These are phyloP conservation scores for Diaporthe humulicola DNA, from an alignment of 2,329 filamentous ascomycete species.

Conservation along the genomic window DNA sequence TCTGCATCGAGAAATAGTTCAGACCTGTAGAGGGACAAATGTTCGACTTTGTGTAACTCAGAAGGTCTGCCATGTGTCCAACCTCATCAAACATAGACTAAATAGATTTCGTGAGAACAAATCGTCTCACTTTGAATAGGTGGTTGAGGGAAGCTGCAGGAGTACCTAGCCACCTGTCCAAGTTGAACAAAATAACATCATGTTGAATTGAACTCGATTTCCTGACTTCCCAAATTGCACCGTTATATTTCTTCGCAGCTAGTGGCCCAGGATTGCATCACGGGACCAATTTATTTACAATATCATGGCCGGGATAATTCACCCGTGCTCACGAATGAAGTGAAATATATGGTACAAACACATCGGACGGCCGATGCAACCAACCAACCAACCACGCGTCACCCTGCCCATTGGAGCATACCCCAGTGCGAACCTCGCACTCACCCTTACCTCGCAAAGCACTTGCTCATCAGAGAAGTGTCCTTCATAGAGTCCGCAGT, in stretches of 20 bases:
- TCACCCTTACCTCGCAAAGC: constrained; percentile 39
- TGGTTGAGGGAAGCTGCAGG: no score
- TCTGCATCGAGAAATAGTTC: constrained; percentile 29
- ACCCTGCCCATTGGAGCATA: no score
- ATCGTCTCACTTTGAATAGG: no score
- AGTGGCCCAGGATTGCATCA: background rate
- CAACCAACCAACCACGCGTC: background rate
- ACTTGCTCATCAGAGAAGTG: constrained; percentile 58
- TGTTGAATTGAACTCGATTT: background rate
- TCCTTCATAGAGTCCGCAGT: constrained; percentile 50
- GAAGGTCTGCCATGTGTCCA: no score
- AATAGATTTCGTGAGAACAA: no score
- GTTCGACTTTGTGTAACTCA: background rate
- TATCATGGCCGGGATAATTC: no score
- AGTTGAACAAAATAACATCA: no score
- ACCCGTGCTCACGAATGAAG: no score
- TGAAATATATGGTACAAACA: background rate
- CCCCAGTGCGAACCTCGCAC: background rate
- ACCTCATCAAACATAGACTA: no score
- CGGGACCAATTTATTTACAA: background rate
- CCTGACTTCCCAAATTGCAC: background rate
- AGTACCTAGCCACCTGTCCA: no score
- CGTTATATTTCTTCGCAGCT: background rate
- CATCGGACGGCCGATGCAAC: background rate
- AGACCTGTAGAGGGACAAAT: background rate